Base-by-base conservation (phyloP, 306 rosid species). In the Cicer judaicum region DNA sequence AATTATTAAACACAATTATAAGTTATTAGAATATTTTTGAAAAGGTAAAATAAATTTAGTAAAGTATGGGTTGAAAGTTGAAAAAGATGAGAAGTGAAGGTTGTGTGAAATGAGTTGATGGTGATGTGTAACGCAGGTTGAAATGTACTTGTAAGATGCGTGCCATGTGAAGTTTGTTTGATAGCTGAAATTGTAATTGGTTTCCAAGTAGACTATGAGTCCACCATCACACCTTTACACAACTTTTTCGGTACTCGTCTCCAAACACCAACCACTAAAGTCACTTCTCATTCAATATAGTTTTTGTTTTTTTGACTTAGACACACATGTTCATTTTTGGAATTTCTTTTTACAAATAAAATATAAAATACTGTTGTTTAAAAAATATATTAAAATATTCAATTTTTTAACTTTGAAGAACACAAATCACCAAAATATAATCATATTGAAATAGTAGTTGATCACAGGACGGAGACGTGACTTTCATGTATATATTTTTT, bases 141-240 rank as follows among this genome's bases (percentile, higher is more conserved):
- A 55, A 68, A 70, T 68, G 79, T 61, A 68, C 66, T 79, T 13
- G 29, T 14, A 38, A 48, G 39, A 38, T 69, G 81, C 55, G 46
- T 66, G 83, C 79, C 86, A 77, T 82, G 96, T 85, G 88, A 80
- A 39, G 49, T 83, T 86, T 85, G 85, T 81, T 85, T 72, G 24
- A 19, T 89, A 60, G 84, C 63, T 36, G 53, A 59, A 65, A 8
- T 16, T 64, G 48, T 68, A 36, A 57, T 75, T 85, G 91, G 77
- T 39, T 59, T 86, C 91, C 91, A 75, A 49, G 75, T 90, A 79
- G 89, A 81, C 87, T n/a, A 38, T 83, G 82, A 86, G 71, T 80
- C 47, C 73, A 78, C 78, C 64, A 55, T 15, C 49, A 39, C 64
- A 53, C 73, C 65, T 71, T 82, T 78, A 50, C 24, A 18, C 61